Evolutionary conservation across 2,329 filamentous ascomycete species (phyloP), one percentile per base, ranked within the genome.

Genomic region (Sclerotinia minor): DNA sequence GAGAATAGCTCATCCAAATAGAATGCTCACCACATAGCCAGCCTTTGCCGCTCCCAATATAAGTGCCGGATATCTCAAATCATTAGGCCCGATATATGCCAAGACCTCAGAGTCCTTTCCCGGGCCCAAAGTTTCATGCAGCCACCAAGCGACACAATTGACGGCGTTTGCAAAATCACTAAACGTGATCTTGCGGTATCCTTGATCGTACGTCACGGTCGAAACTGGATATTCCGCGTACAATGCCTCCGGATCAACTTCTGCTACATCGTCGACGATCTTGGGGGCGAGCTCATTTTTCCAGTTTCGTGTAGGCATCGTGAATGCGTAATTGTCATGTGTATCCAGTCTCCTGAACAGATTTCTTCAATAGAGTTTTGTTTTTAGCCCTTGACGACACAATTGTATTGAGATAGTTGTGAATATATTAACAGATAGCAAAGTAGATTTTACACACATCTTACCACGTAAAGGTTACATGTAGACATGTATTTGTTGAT

Each of bases 11-110:
- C 45, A 35, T n/a, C 6, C 9, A 35, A 26, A n/a, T 7, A 24
- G 0, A 47, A 35, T 29, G 15, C 50, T 24, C n/a, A 57, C 59
- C 19, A 55, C 45, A 11, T 65, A 65, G 13, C 52, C 66, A 54
- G 66, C 41, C 41, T 67, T 65, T 24, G 57, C 41, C 3, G 50
- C 60, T 15, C 49, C 52, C 13, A 68, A 24, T 6, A 65, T 49
- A 7, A 57, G 38, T 21, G 58, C 50, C n/a, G 50, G n/a, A 50
- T 47, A 58, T n/a, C 50, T 47, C n/a, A 64, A 15, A 58, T 68
- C 59, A 55, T 52, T 65, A 26, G 66, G 44, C 0, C 81, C 81
- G 58, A 83, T 78, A 71, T 82, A 83, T 3, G 80, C 79, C 35
- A 83, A 75, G 0, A 79, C 81, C 0, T 78, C 78, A 54, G 78